A percentile compares a stretch with the other conserved stretches of the same genome.
Conservation (phyloP, 2,329 filamentous ascomycete species). For the Talaromyces sp. region DNA sequence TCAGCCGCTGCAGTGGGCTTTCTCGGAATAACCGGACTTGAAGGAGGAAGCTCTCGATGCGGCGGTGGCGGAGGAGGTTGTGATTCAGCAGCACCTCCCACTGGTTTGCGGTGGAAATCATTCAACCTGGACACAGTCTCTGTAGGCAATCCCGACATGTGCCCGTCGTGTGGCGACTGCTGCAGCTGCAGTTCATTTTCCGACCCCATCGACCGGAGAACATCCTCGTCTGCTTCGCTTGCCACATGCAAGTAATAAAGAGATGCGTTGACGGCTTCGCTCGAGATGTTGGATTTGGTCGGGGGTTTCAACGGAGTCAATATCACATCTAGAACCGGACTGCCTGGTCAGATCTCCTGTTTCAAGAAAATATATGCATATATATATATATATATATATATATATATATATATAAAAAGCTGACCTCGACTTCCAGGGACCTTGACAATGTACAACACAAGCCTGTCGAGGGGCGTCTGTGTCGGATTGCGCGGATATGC, state of each 20-base stretch:
- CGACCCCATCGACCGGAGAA: conserved; percentile 30
- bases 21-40: neutral
- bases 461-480: conserved; percentile 61
- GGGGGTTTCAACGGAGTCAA: conserved; percentile 86
- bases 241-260: conserved; percentile 89
- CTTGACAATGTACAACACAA: conserved; percentile 85
- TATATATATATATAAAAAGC: conserved; percentile 8
- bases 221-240: conserved; percentile 51
- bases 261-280: conserved; percentile 77
- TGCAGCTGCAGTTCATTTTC: conserved; percentile 32
- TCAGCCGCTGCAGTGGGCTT: neutral
- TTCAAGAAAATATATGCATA: neutral
- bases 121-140: conserved; percentile 29
- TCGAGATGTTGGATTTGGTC: conserved; percentile 74
- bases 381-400: conserved; percentile 1
- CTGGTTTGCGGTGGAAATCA: conserved; percentile 35
- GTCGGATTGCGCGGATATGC: conserved; percentile 75
- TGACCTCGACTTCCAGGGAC: conserved; percentile 85
- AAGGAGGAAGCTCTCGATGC: conserved; percentile 12
- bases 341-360: conserved; percentile 10
- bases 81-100: conserved; percentile 15
- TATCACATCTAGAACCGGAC: conserved; percentile 68
- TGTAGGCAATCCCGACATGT: conserved; percentile 14
- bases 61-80: conserved; percentile 13
- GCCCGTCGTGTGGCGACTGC: neutral